Percentiles rank a stretch among this genome's conserved stretches.
phyloP scores from a whole-genome alignment of 768 basidiomycete species.

The Agaricus bisporus region DNA sequence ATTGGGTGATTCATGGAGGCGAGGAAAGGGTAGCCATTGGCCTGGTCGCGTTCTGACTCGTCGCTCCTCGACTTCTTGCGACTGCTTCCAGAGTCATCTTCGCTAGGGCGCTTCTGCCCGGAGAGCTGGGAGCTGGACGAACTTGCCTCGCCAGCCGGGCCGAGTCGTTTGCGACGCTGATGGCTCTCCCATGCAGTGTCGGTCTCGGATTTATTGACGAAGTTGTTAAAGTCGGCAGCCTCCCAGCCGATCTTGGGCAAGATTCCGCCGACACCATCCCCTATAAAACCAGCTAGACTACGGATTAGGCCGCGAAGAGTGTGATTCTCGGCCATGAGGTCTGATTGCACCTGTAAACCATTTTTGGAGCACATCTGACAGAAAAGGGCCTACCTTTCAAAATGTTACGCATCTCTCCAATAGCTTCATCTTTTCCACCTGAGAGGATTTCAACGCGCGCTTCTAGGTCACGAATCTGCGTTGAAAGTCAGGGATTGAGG shows the following conservation, averaged over 20 bases:
- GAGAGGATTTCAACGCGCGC: conserved; percentile 93
- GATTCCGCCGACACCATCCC: conserved; percentile 78
- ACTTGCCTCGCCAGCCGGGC: conserved; percentile 19
- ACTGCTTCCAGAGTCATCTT: conserved; percentile 35
- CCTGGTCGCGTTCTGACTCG: conserved; percentile 26
- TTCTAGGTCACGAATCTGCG: conserved; percentile 89
- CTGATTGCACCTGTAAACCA: conserved; percentile 26
- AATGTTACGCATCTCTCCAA: conserved; percentile 77
- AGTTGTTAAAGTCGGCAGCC: conserved; percentile 69
- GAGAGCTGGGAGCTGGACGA: conserved; percentile 13
- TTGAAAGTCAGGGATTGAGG: not conserved
- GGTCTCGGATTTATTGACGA: conserved; percentile 82
- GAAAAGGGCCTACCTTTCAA: conserved; percentile 50
- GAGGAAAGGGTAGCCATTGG: conserved; percentile 51
- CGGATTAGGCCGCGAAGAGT: conserved; percentile 74
- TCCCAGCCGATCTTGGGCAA: conserved; percentile 78
- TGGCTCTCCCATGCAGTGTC: conserved; percentile 93
- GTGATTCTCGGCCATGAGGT: conserved; percentile 88
- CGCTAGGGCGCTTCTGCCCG: conserved; percentile 48
- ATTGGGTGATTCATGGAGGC: conserved; percentile 43
- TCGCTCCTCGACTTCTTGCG: conserved; percentile 48
- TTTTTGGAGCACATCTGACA: conserved; percentile 2
- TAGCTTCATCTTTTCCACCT: conserved; percentile 85
- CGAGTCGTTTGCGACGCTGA: conserved; percentile 56
- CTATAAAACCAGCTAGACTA: conserved; percentile 74